Evolutionary conservation across 225 moss, liverwort and hornwort species (phyloP).

Genomic region (Sphagnum tenellum): DNA sequence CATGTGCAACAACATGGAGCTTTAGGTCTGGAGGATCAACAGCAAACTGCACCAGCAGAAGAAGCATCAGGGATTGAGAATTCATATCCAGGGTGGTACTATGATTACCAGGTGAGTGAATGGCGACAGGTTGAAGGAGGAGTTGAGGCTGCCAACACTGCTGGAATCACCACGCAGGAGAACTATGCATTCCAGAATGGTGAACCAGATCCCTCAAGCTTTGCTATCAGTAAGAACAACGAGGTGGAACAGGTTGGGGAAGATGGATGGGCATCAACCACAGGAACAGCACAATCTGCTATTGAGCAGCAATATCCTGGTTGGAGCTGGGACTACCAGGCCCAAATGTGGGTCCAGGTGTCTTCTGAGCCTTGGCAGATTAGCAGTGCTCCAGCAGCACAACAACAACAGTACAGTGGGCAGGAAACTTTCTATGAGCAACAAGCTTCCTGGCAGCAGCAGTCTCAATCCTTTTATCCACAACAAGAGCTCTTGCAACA

Average conservation of each 20-base stretch:
- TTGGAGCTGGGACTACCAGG: constrained; percentile 41
- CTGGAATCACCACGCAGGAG: too few relatives aligned
- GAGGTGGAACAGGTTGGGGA: too few relatives aligned
- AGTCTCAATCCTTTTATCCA: too few relatives aligned
- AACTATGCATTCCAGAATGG: too few relatives aligned
- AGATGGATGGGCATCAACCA: too few relatives aligned
- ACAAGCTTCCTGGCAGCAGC: constrained; percentile 7
- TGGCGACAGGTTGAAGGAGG: constrained; percentile 50
- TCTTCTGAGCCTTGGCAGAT: constrained; percentile 15
- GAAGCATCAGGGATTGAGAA: constrained; percentile 21
- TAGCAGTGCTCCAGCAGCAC: constrained; percentile 4
- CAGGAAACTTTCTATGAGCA: constrained; percentile 28
- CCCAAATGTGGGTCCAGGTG: constrained; percentile 33
- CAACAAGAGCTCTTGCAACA: too few relatives aligned
- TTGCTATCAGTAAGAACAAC: too few relatives aligned
- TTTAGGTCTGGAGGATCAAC: constrained; percentile 11
- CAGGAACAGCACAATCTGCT: too few relatives aligned
- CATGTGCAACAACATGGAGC: constrained; percentile 12
- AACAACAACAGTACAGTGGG: constrained; percentile 16
- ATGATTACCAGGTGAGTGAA: constrained; percentile 55
- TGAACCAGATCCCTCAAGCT: too few relatives aligned
- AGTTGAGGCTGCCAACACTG: constrained; percentile 4
- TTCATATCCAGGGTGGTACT: constrained; percentile 91
- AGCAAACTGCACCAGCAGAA: constrained; percentile 4
- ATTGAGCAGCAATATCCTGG: constrained; percentile 24